Evolutionary conservation across 169 alveolate species (phyloP).

Genomic region (Eimeria sp.): DNA sequence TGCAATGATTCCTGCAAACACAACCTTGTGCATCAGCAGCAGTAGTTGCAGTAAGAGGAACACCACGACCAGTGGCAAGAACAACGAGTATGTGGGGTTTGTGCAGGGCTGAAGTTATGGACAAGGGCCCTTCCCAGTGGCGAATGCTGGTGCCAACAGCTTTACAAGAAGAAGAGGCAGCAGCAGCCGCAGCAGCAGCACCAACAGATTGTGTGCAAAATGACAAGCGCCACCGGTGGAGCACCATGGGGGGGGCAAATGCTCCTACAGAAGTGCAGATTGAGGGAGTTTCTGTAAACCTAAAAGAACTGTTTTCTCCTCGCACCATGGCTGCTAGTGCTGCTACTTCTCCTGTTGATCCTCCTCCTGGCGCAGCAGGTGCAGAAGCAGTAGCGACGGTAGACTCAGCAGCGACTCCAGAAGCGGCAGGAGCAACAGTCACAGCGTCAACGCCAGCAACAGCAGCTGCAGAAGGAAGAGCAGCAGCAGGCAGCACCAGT

Average conservation of each 20-base stretch:
- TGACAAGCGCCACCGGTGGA: not conserved
- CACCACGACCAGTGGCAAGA: not conserved
- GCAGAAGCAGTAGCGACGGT: not conserved
- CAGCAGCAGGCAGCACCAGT: not conserved
- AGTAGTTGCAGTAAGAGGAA: not conserved
- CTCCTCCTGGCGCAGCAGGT: not conserved
- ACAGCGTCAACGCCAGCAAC: not conserved
- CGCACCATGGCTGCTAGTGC: not conserved
- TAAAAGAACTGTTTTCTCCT: not conserved
- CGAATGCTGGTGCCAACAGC: constrained; percentile 38
- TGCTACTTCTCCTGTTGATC: not conserved
- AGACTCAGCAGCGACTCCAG: not conserved
- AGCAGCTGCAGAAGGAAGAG: constrained; percentile 6
- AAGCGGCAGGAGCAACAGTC: not conserved
- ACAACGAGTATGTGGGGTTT: not conserved
- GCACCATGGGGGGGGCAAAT: not conserved
- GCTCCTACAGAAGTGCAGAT: constrained; percentile 28
- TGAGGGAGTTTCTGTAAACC: not conserved
- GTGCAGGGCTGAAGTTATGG: constrained; percentile 56
- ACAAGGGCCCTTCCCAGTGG: constrained; percentile 74
- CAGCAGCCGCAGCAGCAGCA: constrained; percentile 21
- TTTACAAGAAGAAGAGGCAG: constrained; percentile 9
- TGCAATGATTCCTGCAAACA: not conserved
- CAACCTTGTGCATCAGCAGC: not conserved
- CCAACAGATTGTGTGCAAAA: not conserved